Percentiles rank a stretch among this genome's conserved stretches.
These are phyloP conservation scores for Exobasidium cylindrosporum DNA, from an alignment of 1,284 basidiomycete genomes.

Conservation along the genomic window DNA sequence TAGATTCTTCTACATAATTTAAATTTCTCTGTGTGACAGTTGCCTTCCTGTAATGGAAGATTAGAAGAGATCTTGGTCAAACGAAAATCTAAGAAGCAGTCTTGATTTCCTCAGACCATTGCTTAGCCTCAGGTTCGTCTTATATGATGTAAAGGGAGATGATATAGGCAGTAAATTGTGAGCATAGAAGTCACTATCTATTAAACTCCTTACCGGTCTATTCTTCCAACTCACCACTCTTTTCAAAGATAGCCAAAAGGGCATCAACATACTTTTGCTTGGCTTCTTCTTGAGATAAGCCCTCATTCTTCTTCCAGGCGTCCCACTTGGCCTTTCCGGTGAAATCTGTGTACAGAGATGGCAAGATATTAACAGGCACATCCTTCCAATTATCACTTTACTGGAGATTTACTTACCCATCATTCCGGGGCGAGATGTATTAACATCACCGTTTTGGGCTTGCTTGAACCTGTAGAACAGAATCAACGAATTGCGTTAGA, in stretches of 20 bases:
- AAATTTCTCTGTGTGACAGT: too few species aligned
- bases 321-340: constrained; percentile 54
- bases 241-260: constrained; percentile 17
- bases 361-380: neutral
- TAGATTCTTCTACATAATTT: too few species aligned
- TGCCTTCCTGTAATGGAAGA: too few species aligned
- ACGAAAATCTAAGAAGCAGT: constrained; percentile 23
- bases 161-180: neutral
- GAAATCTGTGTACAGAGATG: constrained; percentile 29
- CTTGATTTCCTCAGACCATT: constrained; percentile 42
- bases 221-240: neutral
- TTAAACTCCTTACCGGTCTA: neutral
- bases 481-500: constrained; percentile 21
- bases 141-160: constrained; percentile 6
- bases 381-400: neutral
- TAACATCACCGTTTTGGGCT: constrained; percentile 50
- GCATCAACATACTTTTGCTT: constrained; percentile 48
- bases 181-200: neutral
- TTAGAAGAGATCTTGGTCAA: too few species aligned
- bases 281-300: constrained; percentile 39
- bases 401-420: constrained; percentile 32
- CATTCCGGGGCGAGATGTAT: constrained; percentile 52
- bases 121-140: constrained; percentile 38
- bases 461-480: constrained; percentile 47
- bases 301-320: constrained; percentile 41